Conservation (phyloP, 1,139 yeast genomes). For the Geotrichum candidum region DNA sequence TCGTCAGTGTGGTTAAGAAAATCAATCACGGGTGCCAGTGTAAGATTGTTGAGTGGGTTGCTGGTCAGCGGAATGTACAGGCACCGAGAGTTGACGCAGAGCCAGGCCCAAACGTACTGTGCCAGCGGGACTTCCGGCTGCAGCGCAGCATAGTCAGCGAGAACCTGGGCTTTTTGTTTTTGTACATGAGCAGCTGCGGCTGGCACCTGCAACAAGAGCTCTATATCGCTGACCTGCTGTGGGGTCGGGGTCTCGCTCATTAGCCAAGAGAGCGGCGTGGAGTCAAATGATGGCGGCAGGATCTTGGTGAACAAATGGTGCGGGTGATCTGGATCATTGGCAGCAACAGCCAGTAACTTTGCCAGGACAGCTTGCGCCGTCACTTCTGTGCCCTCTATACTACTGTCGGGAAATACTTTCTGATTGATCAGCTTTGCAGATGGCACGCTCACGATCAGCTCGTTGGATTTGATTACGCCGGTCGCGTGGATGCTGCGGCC, state of each 20-base stretch:
- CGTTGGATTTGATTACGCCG: constrained; percentile 2
- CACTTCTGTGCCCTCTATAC: background rate
- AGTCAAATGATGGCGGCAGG: constrained; percentile 11
- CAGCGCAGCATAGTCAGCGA: constrained; percentile 1
- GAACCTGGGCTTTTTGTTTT: constrained; percentile 4
- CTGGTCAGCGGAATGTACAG: constrained; percentile 56
- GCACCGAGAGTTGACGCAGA: constrained; percentile 87
- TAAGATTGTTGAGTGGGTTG: constrained; percentile 56
- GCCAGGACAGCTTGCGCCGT: constrained; percentile 10
- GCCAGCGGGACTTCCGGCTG: background rate
- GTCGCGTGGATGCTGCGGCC: constrained; percentile 6
- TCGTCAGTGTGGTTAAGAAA: constrained; percentile 68
- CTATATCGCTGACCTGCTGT: background rate
- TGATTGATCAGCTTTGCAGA: constrained; percentile 1
- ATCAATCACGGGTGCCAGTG: constrained; percentile 90
- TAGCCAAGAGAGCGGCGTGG: constrained; percentile 13
- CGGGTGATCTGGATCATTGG: background rate
- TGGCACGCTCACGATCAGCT: constrained; percentile 6
- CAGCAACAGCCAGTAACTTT: constrained; percentile 1
- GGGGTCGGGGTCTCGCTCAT: background rate
- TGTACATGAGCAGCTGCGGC: constrained; percentile 1
- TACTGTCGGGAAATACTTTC: background rate
- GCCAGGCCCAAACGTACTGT: constrained; percentile 55
- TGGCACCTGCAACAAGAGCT: background rate
- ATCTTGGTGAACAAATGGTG: constrained; percentile 10